A percentile compares a stretch with the other conserved stretches of the same genome.
phyloP scores from a whole-genome alignment of 1,139 yeast species.

The Nakaseomyces uthaithaninus region DNA sequence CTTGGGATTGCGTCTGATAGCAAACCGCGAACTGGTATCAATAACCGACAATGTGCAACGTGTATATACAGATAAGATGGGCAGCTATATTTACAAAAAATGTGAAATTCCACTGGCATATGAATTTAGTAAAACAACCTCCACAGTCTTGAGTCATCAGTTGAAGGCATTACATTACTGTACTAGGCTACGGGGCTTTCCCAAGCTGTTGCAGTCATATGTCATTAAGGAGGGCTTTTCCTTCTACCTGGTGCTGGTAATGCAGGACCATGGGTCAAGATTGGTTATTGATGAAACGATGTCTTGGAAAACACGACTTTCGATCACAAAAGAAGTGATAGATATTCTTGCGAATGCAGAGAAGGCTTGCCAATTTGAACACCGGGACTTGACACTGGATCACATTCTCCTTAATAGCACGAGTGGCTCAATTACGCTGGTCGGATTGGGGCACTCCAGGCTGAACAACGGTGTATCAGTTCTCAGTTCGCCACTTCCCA shows the following conservation, averaged over 20 bases:
- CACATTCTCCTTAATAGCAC: slow-evolving; percentile 34
- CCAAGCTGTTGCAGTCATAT: slow-evolving; percentile 3
- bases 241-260: background rate
- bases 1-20: background rate
- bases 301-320: background rate
- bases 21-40: no score
- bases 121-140: no score
- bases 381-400: slow-evolving; percentile 55
- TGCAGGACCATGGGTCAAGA: slow-evolving; percentile 3
- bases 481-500: background rate
- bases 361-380: slow-evolving; percentile 43
- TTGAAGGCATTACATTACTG: slow-evolving; percentile 8
- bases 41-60: background rate
- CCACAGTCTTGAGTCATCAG: no score
- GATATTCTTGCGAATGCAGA: slow-evolving; percentile 42
- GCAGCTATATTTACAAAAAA: background rate
- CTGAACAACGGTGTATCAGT: background rate
- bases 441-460: background rate
- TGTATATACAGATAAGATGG: background rate
- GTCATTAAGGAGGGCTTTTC: background rate
- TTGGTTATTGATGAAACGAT: background rate
- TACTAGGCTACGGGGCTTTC: background rate
- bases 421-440: background rate
- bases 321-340: slow-evolving; percentile 42
- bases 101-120: background rate